Conservation (phyloP, 768 basidiomycete species). For the Hygrocybe coccinea region DNA sequence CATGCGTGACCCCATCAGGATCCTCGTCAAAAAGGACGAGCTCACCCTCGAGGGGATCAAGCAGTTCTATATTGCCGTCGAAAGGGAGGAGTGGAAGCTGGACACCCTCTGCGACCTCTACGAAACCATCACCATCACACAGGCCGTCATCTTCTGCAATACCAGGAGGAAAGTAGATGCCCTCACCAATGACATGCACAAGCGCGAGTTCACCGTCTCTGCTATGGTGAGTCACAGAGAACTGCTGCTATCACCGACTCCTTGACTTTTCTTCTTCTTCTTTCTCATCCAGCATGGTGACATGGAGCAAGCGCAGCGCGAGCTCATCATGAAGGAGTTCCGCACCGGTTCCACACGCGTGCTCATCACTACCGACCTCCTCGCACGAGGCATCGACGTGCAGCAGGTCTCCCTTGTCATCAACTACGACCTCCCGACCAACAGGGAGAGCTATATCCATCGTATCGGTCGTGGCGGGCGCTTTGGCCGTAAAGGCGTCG, state of each 20-base stretch:
- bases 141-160: conserved; percentile 99
- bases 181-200: conserved; percentile 95
- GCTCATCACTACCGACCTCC: conserved; percentile 94
- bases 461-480: conserved; percentile 95
- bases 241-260: too few species aligned
- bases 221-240: conserved; percentile 81
- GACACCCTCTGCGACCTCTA: conserved; percentile 98
- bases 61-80: conserved; percentile 97
- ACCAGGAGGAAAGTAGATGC: conserved; percentile 97
- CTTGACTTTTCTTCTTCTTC: too few species aligned
- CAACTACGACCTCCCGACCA: conserved; percentile 87
- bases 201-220: conserved; percentile 92
- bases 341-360: conserved; percentile 96
- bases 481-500: conserved; percentile 94
- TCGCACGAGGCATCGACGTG: conserved; percentile 97
- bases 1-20: conserved; percentile 94
- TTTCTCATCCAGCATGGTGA: conserved; percentile 75
- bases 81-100: conserved; percentile 99
- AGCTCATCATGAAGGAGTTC: conserved; percentile 98
- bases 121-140: conserved; percentile 97
- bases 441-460: conserved; percentile 97
- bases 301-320: conserved; percentile 96
- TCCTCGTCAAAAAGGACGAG: conserved; percentile 97
- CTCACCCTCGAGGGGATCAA: conserved; percentile 98
- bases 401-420: conserved; percentile 94